A percentile compares a stretch with the other conserved stretches of the same genome.
Conservation (phyloP, 768 basidiomycete species). For the Leccinum uliginosum region DNA sequence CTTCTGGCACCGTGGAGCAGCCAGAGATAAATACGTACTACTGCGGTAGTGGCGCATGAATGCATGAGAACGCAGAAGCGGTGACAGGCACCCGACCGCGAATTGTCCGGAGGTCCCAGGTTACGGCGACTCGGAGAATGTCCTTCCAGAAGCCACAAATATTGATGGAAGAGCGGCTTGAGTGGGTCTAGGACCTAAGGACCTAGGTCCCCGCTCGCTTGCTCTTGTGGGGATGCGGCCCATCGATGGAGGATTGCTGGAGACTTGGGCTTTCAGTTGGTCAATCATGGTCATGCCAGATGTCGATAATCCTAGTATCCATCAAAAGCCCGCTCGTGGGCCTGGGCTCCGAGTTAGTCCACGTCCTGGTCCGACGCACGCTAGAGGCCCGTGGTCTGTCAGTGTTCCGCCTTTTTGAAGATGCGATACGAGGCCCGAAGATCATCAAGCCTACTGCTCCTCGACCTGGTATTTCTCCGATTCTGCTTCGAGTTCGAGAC, state of each 20-base stretch:
- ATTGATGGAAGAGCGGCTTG: slow-evolving; percentile 22
- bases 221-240: no score
- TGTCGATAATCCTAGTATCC: no score
- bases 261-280: slow-evolving; percentile 14
- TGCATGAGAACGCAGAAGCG: no score
- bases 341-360: no score
- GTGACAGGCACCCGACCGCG: neutral
- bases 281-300: no score
- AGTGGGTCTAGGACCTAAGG: no score
- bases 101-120: slow-evolving; percentile 53
- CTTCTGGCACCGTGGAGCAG: no score
- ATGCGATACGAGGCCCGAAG: slow-evolving; percentile 22
- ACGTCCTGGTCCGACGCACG: slow-evolving; percentile 31
- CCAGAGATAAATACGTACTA: no score
- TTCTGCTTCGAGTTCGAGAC: slow-evolving; percentile 54
- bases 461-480: slow-evolving; percentile 56
- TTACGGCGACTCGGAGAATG: slow-evolving; percentile 44
- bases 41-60: no score
- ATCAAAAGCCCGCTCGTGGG: no score
- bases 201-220: no score
- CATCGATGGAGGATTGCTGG: slow-evolving; percentile 6
- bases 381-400: slow-evolving; percentile 30
- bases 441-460: slow-evolving; percentile 39
- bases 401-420: slow-evolving; percentile 16
- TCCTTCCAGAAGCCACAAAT: slow-evolving; percentile 52